Conservation (phyloP, 2,329 filamentous ascomycete genomes). For the Parasarocladium wereldwijsianum region DNA sequence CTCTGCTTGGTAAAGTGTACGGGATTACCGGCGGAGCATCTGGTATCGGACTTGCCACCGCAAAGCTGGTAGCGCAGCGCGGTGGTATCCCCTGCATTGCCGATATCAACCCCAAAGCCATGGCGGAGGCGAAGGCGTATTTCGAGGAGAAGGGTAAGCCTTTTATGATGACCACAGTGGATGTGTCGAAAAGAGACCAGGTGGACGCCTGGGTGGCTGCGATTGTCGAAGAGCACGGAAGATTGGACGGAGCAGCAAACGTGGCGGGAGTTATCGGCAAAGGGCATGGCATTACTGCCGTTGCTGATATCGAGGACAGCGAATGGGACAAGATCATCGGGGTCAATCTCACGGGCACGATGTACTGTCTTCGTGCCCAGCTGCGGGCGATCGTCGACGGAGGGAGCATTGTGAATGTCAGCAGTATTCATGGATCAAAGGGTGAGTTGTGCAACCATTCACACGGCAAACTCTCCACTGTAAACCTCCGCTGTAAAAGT, state of each 20-base stretch:
- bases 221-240: conserved; percentile 28
- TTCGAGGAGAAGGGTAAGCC: conserved; percentile 12
- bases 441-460: conserved; percentile 8
- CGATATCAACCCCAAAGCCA: conserved; percentile 19
- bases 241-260: conserved; percentile 37
- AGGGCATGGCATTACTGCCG: conserved; percentile 20
- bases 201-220: conserved; percentile 33
- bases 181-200: conserved; percentile 28
- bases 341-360: conserved; percentile 31
- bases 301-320: conserved; percentile 26
- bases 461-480: not conserved
- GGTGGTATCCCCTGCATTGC: conserved; percentile 22
- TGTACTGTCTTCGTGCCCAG: conserved; percentile 31
- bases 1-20: conserved; percentile 12
- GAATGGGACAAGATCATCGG: conserved; percentile 30
- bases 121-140: conserved; percentile 15
- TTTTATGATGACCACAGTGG: conserved; percentile 23
- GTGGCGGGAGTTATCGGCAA: conserved; percentile 34
- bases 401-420: conserved; percentile 42
- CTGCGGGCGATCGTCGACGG: conserved; percentile 29
- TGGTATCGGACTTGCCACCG: conserved; percentile 26
- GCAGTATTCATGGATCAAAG: conserved; percentile 32
- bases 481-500: not conserved
- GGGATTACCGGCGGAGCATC: conserved; percentile 18
- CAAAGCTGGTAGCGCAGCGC: conserved; percentile 19